Evolutionary conservation across 305 asterid species (phyloP), one percentile per base, ranked within the genome.

Genomic region (Solanum hybrid): DNA sequence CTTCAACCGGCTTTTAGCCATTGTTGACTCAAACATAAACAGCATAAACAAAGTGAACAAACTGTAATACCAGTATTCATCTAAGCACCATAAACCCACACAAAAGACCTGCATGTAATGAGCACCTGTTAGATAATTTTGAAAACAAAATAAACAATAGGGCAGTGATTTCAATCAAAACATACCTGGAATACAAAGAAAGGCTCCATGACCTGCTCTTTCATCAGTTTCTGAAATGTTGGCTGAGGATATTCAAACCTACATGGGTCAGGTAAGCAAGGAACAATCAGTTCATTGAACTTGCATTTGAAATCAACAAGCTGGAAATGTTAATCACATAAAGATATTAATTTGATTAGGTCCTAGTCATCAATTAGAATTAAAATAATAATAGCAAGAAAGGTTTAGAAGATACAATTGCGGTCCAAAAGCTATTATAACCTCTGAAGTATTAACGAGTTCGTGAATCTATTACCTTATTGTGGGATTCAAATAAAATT

Each of bases 201-300:
- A 4, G 99, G 99, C 90, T 95, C 99, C 94, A 97, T 95, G 94
- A 89, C 42, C 93, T 96, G 99, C 92, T 97, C 99, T 94, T 96
- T 97, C 99, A 97, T 92, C 93, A 97, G 92, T 92, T 93, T 97
- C 91, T 94, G 97, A 93, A 97, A 97, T 78, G 99, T 97, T 64
- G 99, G 99, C 89, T 97, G 99, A 87, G 99, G 99, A 93, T 97
- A 97, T 90, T 97, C 99, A 88, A 97, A 97, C 88, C 99, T 97
- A 92, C 92, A 93, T 36, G 89, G 89, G 75, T 85, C 69, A 90
- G 79, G 35, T 91, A 87, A 56, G 26, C 29, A 90, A 81, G 56
- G 78, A 11, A 32, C 40, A 82, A 85, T 85, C 40, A 56, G 75
- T 31, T 85, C 87, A 85, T 56, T 6, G 42, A 19, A 31, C 87